phyloP scores from a whole-genome alignment of 768 basidiomycete genomes.

The Lactifluus echinatus region DNA sequence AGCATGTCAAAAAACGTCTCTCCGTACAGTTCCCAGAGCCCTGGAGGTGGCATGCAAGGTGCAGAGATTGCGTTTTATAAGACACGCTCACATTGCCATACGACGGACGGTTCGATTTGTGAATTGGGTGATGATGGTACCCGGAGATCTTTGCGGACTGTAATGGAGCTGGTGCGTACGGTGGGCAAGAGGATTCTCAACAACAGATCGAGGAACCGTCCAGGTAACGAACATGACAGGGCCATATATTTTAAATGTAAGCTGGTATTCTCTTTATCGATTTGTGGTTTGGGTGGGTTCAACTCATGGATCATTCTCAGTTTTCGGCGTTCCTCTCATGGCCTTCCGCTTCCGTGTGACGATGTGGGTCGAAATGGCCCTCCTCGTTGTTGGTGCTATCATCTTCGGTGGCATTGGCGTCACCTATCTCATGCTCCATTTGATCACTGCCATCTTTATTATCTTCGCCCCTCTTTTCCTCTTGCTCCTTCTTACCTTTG shows the following conservation, averaged over 20 bases:
- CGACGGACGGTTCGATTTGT: constrained; percentile 58
- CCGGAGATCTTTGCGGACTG: constrained; percentile 58
- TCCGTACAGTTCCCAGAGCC: background rate
- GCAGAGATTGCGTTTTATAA: constrained; percentile 76
- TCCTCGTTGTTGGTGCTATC: constrained; percentile 56
- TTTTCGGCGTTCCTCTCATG: constrained; percentile 48
- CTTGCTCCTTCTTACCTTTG: constrained; percentile 17
- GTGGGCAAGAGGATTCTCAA: constrained; percentile 51
- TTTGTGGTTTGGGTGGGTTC: background rate
- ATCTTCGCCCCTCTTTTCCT: too few relatives aligned
- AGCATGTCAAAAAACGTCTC: background rate
- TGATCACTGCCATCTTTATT: too few relatives aligned
- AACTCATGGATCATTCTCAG: constrained; percentile 30
- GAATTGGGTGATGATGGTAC: constrained; percentile 42
- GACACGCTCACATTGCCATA: constrained; percentile 69
- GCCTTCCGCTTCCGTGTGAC: constrained; percentile 44
- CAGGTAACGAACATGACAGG: constrained; percentile 23
- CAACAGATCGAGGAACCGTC: constrained; percentile 17
- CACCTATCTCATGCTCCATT: too few relatives aligned
- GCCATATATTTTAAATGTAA: constrained; percentile 68
- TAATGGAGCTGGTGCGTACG: constrained; percentile 59
- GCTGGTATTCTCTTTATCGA: constrained; percentile 21
- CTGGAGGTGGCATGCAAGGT: constrained; percentile 45
- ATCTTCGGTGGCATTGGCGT: constrained; percentile 35
- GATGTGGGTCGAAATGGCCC: constrained; percentile 45